Base-by-base conservation (phyloP, 2,329 filamentous ascomycete genomes). In the Capronia coronata region DNA sequence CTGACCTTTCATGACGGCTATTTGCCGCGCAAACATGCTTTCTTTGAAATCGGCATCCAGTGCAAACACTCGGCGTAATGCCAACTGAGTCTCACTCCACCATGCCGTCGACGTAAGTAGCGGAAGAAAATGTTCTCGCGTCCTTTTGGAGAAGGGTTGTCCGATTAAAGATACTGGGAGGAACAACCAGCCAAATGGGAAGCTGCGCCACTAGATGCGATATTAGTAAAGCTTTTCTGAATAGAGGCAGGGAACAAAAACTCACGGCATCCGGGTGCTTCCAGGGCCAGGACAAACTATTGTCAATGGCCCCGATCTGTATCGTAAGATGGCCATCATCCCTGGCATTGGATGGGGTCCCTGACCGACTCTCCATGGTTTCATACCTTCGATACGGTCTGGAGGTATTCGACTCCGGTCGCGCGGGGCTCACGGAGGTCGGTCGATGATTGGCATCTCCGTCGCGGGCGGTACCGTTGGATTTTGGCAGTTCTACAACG, bases 1-100 rank as follows among this genome's bases (percentile, higher is more conserved):
- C 65, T 98, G 93, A 9, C 93, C 93, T 69, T 98, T 98, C 88
- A 98, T 95, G 51, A 98, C 93, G 1, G 93, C 91, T 54, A 98
- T 94, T 64, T 98, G 93, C 59, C 87, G 83, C n/a, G 88, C 88
- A 70, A 95, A 98, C 93, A 98, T 98, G 68, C 87, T 85, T 71
- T 98, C 93, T 66, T 97, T 88, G 68, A 98, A 98, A 68, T 98
- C 93, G 2, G 84, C 82, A 67, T 98, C 93, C 64, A 94, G 81
- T 58, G 87, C 84, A 66, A 98, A 98, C 39, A 96, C 83, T 54
- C 82, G 79, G 46, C 93, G 86, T 32, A 98, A 74, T 18, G 88
- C 86, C 52, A 87, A 74, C 62, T 94, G 89, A 2, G 93, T 98
- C 61, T 96, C 88, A 57, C 84, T 87, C 93, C 93, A 98, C 93